Conservation (phyloP, 345 rosid species). For the Trapa incisa region DNA sequence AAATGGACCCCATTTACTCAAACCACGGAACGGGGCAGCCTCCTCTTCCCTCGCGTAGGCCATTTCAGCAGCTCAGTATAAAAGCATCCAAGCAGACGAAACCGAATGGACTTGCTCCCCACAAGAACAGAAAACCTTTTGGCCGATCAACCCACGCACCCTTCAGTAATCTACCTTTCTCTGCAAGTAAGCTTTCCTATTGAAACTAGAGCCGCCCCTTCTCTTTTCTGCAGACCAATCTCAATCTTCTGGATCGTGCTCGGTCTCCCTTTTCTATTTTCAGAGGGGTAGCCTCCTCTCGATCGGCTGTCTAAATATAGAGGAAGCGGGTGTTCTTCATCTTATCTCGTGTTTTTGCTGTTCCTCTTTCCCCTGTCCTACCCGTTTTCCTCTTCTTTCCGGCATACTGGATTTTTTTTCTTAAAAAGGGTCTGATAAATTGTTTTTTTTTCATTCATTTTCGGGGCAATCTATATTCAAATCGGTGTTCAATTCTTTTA, state of each 20-base stretch:
- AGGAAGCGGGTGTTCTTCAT: neutral
- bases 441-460: neutral
- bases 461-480: neutral
- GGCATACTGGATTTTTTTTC: neutral
- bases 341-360: neutral
- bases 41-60: too few species aligned
- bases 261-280: neutral
- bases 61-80: too few species aligned
- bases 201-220: too few species aligned
- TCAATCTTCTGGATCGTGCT: neutral
- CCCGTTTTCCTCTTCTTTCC: neutral
- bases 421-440: neutral
- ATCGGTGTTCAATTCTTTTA: neutral
- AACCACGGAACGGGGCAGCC: too few species aligned
- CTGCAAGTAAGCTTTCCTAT: too few species aligned
- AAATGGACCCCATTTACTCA: too few species aligned
- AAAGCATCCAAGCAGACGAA: too few species aligned
- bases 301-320: neutral
- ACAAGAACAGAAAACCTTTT: too few species aligned
- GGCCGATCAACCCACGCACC: too few species aligned
- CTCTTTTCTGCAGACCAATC: too few species aligned
- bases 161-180: too few species aligned
- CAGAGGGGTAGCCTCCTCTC: neutral
- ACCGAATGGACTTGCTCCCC: too few species aligned
- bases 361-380: neutral